phyloP scores from a whole-genome alignment of 225 moss, liverwort and hornwort species.

The Sphagnum contortum region DNA sequence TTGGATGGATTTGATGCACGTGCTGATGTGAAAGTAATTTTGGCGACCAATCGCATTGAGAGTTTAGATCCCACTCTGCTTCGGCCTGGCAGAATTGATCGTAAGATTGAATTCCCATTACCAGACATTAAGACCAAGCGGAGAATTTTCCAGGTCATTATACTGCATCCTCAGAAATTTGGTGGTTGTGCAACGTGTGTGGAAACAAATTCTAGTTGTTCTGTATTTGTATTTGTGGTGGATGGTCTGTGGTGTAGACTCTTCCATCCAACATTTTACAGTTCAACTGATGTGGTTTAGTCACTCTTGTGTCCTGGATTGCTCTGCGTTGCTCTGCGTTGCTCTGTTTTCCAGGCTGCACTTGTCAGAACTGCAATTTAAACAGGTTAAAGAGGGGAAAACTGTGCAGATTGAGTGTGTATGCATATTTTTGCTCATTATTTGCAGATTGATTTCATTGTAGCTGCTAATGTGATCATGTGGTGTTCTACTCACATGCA shows the following conservation, averaged over 20 bases:
- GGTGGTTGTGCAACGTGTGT: too few species aligned
- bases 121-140: slow-evolving; percentile 91
- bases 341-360: too few species aligned
- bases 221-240: not conserved
- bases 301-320: too few species aligned
- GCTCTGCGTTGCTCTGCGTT: too few species aligned
- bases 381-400: too few species aligned
- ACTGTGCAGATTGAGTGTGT: not conserved
- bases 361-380: too few species aligned
- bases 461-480: slow-evolving; percentile 1
- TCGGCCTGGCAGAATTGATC: slow-evolving; percentile 94
- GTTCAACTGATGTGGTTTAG: slow-evolving; percentile 12
- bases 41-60: slow-evolving; percentile 97
- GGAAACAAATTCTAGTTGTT: not conserved
- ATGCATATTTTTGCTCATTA: slow-evolving; percentile 1
- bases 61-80: slow-evolving; percentile 92
- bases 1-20: slow-evolving; percentile 96
- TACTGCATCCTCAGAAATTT: not conserved
- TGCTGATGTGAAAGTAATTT: slow-evolving; percentile 93
- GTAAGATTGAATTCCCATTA: slow-evolving; percentile 97
- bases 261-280: slow-evolving; percentile 23
- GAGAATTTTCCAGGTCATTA: slow-evolving; percentile 82
- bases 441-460: slow-evolving; percentile 22
- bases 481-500: slow-evolving; percentile 14
- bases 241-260: not conserved